These are phyloP conservation scores for Aspergillus hortae DNA, from an alignment of 2,329 filamentous ascomycete genomes.

Conservation along the genomic window DNA sequence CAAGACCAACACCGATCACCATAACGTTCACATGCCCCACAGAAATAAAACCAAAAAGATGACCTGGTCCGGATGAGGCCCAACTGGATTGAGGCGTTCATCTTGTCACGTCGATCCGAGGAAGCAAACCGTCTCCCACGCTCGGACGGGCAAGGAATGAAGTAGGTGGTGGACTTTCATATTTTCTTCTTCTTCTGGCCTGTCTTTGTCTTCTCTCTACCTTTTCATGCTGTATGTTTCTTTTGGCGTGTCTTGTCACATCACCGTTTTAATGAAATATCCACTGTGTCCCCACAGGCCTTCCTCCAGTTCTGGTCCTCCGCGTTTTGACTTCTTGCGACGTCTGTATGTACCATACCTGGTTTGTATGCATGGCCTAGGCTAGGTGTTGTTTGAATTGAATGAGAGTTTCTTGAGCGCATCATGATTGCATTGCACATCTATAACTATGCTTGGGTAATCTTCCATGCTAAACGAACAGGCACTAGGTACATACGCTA, in stretches of 20 bases:
- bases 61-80: slow-evolving; percentile 3
- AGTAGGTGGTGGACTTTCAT: slow-evolving; percentile 1
- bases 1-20: not conserved
- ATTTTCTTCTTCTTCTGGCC: not conserved
- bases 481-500: not conserved
- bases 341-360: slow-evolving; percentile 3
- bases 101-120: not conserved
- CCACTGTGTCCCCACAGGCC: not conserved
- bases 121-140: not conserved
- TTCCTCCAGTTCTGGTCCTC: not conserved
- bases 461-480: not conserved
- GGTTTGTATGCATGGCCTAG: not conserved
- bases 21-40: not conserved
- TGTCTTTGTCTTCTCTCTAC: not conserved
- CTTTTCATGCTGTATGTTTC: not conserved
- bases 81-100: slow-evolving; percentile 9
- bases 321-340: not conserved
- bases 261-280: not conserved
- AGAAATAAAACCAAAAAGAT: not conserved
- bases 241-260: not conserved
- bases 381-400: not conserved
- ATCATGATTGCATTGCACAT: not conserved
- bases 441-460: not conserved
- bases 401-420: not conserved
- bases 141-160: not conserved